Conservation (phyloP, 345 rosid genomes). For the Ceriops decandra region DNA sequence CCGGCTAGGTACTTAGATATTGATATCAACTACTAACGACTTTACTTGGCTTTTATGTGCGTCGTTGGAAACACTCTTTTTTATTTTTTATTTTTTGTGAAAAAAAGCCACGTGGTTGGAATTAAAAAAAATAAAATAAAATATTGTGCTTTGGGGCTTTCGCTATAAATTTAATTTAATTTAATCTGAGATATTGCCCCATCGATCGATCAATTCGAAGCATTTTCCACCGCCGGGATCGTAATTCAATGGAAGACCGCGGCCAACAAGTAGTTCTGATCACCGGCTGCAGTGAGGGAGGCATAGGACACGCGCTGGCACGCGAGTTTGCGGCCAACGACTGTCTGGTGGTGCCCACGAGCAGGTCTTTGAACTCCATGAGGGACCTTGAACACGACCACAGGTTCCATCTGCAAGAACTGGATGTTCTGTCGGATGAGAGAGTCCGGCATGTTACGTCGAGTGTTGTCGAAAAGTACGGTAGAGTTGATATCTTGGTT, state of each 20-base stretch:
- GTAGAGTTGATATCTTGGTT: slow-evolving; percentile 70
- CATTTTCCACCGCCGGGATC: too few relatives aligned
- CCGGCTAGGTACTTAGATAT: too few relatives aligned
- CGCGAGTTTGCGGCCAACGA: slow-evolving; percentile 57
- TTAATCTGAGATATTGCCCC: too few relatives aligned
- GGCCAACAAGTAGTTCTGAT: slow-evolving; percentile 58
- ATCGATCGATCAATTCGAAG: too few relatives aligned
- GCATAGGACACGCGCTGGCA: slow-evolving; percentile 84
- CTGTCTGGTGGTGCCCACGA: slow-evolving; percentile 72
- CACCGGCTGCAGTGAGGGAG: slow-evolving; percentile 80
- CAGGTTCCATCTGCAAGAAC: slow-evolving; percentile 59
- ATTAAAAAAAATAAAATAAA: too few relatives aligned
- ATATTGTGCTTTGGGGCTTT: too few relatives aligned
- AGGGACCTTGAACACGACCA: slow-evolving; percentile 59
- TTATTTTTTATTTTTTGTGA: too few relatives aligned
- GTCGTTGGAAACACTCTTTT: too few relatives aligned
- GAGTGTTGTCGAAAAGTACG: slow-evolving; percentile 52
- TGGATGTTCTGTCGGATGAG: slow-evolving; percentile 68
- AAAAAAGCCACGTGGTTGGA: too few relatives aligned
- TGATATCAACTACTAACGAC: too few relatives aligned
- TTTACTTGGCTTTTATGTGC: too few relatives aligned
- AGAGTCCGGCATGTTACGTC: slow-evolving; percentile 46
- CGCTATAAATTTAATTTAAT: too few relatives aligned
- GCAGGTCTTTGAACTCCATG: slow-evolving; percentile 60
- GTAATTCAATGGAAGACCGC: slow-evolving; percentile 31